Evolutionary conservation across 192 early-diverging fungal genomes (phyloP), one percentile per base, ranked within the genome.

Genomic region (Podila verticillata): DNA sequence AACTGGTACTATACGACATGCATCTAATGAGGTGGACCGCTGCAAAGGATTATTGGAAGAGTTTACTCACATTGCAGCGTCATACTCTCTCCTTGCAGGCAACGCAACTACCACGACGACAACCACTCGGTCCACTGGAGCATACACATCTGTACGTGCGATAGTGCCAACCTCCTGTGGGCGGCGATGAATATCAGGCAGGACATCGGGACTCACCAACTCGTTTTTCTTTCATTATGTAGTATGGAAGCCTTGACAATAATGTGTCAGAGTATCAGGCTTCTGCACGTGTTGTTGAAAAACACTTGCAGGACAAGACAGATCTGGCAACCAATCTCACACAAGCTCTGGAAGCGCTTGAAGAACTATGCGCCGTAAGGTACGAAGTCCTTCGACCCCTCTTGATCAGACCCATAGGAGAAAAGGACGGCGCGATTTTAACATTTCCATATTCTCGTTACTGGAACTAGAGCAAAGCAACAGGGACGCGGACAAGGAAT

Each of bases 201-300:
- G 39, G 39, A 44, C 13, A 44, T 7, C 7, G 3, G 12, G 39
- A 44, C 39, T 44, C 12, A 44, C 39, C 12, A 44, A 17, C 2
- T 39, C n/a, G n/a, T 15, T 17, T 44, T 44, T 44, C 39, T 44
- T 39, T 44, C 39, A 4, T 44, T 17, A n/a, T 44, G 39, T 44
- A 44, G 39, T 44, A 44, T 15, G 39, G 39, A 44, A 44, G 39
- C 12, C 0, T 17, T 2, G 39, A 15, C 13, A 44, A 44, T 4
- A 44, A 44, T 17, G 68, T 65, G 35, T 51, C 68, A 26, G 77
- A 80, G 35, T 64, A 66, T 26, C 70, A 72, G 28, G 66, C 67
- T 32, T 80, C 68, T 49, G 77, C 77, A 4, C 51, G 66, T 6
- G 48, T 61, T 48, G 15, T 80, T 49, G 77, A 72, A 56, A 48